Conservation (phyloP, 441 rosid species). For the Hura crepitans region DNA sequence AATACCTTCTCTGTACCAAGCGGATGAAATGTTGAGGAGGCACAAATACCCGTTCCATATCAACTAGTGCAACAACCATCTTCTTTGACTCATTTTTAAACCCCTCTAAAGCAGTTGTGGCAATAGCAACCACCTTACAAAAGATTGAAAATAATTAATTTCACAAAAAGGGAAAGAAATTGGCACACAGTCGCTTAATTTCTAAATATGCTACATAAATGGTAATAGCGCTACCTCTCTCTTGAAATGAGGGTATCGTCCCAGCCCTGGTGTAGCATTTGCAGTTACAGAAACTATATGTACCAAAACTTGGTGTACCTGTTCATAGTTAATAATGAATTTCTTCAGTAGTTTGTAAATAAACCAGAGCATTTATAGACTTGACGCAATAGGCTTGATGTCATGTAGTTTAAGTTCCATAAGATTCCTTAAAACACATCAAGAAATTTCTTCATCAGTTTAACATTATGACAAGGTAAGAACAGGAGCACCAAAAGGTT, state of each 20-base stretch:
- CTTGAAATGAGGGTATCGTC: slow-evolving; percentile 92
- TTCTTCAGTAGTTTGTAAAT: neutral
- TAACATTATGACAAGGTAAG: neutral
- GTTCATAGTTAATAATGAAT: slow-evolving; percentile 11
- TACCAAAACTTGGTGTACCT: slow-evolving; percentile 85
- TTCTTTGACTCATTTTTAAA: slow-evolving; percentile 83
- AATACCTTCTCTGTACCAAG: slow-evolving; percentile 81
- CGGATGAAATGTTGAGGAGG: slow-evolving; percentile 98
- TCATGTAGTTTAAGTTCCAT: neutral
- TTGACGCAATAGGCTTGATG: neutral
- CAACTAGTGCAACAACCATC: slow-evolving; percentile 94
- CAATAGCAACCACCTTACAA: slow-evolving; percentile 72
- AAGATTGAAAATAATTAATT: neutral
- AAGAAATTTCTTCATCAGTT: neutral
- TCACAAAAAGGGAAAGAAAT: neutral
- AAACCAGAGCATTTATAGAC: neutral
- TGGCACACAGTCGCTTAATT: slow-evolving; percentile 6
- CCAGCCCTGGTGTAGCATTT: slow-evolving; percentile 87
- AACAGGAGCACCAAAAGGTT: neutral
- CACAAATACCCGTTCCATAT: slow-evolving; percentile 96
- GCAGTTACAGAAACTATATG: slow-evolving; percentile 80
- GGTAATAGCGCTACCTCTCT: slow-evolving; percentile 53
- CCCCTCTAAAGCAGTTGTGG: slow-evolving; percentile 71
- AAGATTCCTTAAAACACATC: neutral
- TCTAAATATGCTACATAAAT: neutral